Percentiles rank a stretch among this genome's conserved stretches.
Evolutionary conservation across 306 rosid genomes (phyloP).

Genomic region (Cicer chorassanicum): DNA sequence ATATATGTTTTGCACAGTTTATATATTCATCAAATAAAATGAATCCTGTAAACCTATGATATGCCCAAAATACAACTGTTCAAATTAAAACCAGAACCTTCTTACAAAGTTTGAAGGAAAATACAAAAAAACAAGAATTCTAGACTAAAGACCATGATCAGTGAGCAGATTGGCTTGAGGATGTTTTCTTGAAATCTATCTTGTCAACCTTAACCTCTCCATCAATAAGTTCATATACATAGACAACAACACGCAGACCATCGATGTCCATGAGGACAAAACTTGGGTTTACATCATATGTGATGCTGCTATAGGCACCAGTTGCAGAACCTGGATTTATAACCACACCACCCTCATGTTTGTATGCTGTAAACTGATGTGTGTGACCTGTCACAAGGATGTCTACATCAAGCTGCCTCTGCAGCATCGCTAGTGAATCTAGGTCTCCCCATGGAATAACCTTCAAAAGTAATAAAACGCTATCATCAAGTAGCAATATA

Average conservation of each 20-base stretch:
- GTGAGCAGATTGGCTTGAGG: conserved; percentile 69
- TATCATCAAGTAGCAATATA: conserved; percentile 17
- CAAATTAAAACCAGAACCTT: conserved; percentile 19
- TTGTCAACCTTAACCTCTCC: conserved; percentile 99
- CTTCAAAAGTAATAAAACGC: conserved; percentile 55
- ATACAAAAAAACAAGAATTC: neutral
- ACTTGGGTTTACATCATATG: conserved; percentile 96
- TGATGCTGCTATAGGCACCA: conserved; percentile 93
- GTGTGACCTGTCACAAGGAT: conserved; percentile 98
- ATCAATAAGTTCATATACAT: conserved; percentile 91
- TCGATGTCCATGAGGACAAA: conserved; percentile 98
- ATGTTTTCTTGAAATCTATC: conserved; percentile 97
- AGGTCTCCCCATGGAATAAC: conserved; percentile 99
- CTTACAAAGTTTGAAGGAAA: conserved; percentile 17
- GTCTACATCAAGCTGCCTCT: conserved; percentile 99
- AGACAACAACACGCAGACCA: conserved; percentile 95
- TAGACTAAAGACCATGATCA: conserved; percentile 43
- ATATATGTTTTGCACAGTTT: neutral
- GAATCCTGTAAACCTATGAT: conserved; percentile 7
- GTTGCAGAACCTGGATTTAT: conserved; percentile 99
- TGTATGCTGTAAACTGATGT: conserved; percentile 96
- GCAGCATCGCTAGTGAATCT: conserved; percentile 97
- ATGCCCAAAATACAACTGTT: conserved; percentile 30
- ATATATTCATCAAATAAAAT: conserved; percentile 38
- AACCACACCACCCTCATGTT: conserved; percentile 97